Conservation (phyloP, 768 basidiomycete species). For the Lentinus tigrinus region DNA sequence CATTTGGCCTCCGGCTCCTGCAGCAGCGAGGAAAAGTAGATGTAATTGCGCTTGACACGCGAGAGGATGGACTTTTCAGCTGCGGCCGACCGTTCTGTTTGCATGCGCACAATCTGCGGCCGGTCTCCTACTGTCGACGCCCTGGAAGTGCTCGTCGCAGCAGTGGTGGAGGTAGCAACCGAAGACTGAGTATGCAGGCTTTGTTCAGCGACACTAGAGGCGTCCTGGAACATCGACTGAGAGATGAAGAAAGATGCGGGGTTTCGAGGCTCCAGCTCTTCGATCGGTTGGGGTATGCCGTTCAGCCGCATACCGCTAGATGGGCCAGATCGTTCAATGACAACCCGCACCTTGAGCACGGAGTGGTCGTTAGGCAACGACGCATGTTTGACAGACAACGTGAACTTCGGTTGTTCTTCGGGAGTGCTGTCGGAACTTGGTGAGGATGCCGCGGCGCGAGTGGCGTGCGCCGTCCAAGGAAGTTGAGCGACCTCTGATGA, state of each 20-base stretch:
- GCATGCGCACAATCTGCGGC: conserved; percentile 36
- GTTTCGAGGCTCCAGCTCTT: conserved; percentile 66
- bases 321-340: conserved; percentile 77
- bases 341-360: conserved; percentile 75
- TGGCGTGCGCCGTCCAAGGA: conserved; percentile 70
- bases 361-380: conserved; percentile 70
- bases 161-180: conserved; percentile 47
- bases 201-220: conserved; percentile 64
- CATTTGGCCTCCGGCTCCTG: conserved; percentile 99
- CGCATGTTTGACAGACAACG: conserved; percentile 72
- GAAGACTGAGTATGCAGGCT: conserved; percentile 71
- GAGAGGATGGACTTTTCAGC: conserved; percentile 84
- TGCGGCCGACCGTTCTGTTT: conserved; percentile 49
- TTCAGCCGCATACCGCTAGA: conserved; percentile 83
- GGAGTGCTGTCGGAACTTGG: conserved; percentile 31
- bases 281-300: conserved; percentile 71
- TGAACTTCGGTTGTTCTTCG: conserved; percentile 46
- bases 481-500: conserved; percentile 71
- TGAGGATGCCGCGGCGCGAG: conserved; percentile 42
- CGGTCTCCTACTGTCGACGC: conserved; percentile 23
- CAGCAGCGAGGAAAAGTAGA: conserved; percentile 94
- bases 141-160: conserved; percentile 35
- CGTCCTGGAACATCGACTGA: conserved; percentile 69
- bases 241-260: conserved; percentile 57
- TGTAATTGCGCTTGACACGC: conserved; percentile 89